Evolutionary conservation across 345 rosid genomes (phyloP).

Genomic region (Arabidopsis suecica): DNA sequence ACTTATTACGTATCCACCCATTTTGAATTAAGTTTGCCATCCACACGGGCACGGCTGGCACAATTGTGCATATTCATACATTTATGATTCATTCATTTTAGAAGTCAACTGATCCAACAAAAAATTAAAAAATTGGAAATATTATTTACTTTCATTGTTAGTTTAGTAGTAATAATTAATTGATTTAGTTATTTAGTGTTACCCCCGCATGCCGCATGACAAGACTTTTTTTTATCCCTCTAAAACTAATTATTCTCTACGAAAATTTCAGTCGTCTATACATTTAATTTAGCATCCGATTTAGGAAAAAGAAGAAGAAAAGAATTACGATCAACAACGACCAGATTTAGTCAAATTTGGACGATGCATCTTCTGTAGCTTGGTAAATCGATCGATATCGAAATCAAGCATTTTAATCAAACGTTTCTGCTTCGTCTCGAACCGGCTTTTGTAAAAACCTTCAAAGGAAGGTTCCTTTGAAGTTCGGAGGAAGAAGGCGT

Average conservation of each 20-base stretch:
- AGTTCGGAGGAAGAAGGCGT: conserved; percentile 84
- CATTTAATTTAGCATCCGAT: conserved; percentile 36
- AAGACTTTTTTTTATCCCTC: background rate
- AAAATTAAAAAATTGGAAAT: background rate
- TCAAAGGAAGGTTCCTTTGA: conserved; percentile 87
- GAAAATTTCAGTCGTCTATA: conserved; percentile 14
- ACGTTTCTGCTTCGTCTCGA: conserved; percentile 62
- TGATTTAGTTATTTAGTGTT: background rate
- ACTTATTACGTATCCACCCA: conserved; percentile 10
- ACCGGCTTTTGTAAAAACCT: conserved; percentile 81
- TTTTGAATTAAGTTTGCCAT: background rate
- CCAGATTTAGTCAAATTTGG: conserved; percentile 34
- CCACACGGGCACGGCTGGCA: conserved; percentile 29
- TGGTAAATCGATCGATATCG: conserved; percentile 56
- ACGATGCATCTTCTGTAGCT: conserved; percentile 51
- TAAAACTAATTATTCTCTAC: conserved; percentile 19
- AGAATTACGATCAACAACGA: conserved; percentile 29
- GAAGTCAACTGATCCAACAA: background rate
- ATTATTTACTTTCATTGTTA: background rate
- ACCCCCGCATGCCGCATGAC: background rate
- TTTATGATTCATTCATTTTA: background rate
- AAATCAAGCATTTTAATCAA: conserved; percentile 59
- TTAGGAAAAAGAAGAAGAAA: background rate
- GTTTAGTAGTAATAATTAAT: background rate
- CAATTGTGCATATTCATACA: background rate